These are phyloP conservation scores for Lichina pygmaea DNA, from an alignment of 495 filamentous ascomycete species.

Conservation along the genomic window DNA sequence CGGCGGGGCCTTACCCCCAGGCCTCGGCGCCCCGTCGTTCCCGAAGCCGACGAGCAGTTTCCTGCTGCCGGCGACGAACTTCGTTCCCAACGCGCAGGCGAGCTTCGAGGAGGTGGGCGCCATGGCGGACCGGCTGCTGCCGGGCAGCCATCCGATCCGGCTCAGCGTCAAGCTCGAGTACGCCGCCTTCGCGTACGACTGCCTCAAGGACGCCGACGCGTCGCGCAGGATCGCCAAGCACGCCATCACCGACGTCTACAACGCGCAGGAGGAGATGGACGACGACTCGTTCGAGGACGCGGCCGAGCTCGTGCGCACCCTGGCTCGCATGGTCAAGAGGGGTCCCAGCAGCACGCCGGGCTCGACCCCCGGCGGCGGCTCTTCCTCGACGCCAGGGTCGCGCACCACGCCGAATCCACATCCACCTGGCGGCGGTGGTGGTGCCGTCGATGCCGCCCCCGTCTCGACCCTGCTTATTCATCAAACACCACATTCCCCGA, in stretches of 20 bases:
- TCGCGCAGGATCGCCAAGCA: conserved; percentile 51
- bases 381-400: conserved; percentile 2
- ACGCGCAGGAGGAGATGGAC: conserved; percentile 70
- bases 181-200: conserved; percentile 86
- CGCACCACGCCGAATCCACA: background rate
- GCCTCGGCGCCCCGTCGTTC: conserved; percentile 19
- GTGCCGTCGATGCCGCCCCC: too few relatives aligned
- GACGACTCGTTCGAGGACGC: conserved; percentile 39
- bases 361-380: conserved; percentile 1
- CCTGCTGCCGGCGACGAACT: conserved; percentile 55
- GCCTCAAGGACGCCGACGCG: conserved; percentile 50
- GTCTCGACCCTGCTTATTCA: too few relatives aligned
- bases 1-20: conserved; percentile 12
- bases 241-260: conserved; percentile 76
- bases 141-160: conserved; percentile 72
- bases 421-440: background rate
- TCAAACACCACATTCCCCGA: too few relatives aligned
- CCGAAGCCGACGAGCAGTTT: conserved; percentile 31
- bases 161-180: conserved; percentile 83
- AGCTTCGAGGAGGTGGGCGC: conserved; percentile 55
- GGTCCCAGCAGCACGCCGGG: conserved; percentile 5
- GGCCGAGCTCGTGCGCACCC: conserved; percentile 16
- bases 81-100: conserved; percentile 49
- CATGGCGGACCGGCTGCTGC: conserved; percentile 47
- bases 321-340: conserved; percentile 19